Evolutionary conservation across 176 grass and related monocot genomes (phyloP).

Genomic region (Triticum urartu): DNA sequence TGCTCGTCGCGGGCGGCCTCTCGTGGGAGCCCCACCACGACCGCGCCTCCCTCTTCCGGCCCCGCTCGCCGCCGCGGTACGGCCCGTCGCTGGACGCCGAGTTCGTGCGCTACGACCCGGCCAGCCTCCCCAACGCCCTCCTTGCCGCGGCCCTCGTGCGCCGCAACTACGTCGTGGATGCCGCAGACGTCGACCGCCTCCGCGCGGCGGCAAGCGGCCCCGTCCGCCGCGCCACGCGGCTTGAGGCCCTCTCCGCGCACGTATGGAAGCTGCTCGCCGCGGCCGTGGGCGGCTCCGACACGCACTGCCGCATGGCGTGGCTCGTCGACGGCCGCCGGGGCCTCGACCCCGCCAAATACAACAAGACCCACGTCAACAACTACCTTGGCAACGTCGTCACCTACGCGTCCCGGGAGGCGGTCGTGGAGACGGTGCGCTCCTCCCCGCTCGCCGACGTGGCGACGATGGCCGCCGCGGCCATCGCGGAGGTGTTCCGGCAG

Average conservation of each 20-base stretch:
- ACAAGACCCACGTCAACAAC: not conserved
- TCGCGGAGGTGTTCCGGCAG: constrained; percentile 39
- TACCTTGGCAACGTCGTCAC: constrained; percentile 65
- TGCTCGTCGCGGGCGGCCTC: constrained; percentile 21
- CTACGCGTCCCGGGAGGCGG: constrained; percentile 49
- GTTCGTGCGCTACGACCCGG: constrained; percentile 46
- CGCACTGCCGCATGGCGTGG: constrained; percentile 66
- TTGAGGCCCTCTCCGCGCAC: constrained; percentile 64
- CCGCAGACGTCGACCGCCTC: constrained; percentile 49
- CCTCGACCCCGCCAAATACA: constrained; percentile 30
- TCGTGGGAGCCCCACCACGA: constrained; percentile 57
- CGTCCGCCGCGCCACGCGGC: constrained; percentile 31
- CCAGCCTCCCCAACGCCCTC: constrained; percentile 39
- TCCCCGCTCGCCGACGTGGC: constrained; percentile 36
- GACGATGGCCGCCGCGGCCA: constrained; percentile 21
- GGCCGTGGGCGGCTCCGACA: constrained; percentile 33
- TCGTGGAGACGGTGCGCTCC: constrained; percentile 11
- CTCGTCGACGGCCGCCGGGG: constrained; percentile 55
- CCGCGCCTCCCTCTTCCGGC: constrained; percentile 45
- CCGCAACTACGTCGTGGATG: constrained; percentile 53
- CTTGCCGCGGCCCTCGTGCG: constrained; percentile 36
- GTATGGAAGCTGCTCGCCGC: constrained; percentile 67
- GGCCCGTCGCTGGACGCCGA: constrained; percentile 36
- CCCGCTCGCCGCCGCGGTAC: constrained; percentile 35
- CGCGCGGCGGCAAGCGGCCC: constrained; percentile 23